These are phyloP conservation scores for Trichoderma erinaceum DNA, from an alignment of 495 filamentous ascomycete species.

Conservation along the genomic window DNA sequence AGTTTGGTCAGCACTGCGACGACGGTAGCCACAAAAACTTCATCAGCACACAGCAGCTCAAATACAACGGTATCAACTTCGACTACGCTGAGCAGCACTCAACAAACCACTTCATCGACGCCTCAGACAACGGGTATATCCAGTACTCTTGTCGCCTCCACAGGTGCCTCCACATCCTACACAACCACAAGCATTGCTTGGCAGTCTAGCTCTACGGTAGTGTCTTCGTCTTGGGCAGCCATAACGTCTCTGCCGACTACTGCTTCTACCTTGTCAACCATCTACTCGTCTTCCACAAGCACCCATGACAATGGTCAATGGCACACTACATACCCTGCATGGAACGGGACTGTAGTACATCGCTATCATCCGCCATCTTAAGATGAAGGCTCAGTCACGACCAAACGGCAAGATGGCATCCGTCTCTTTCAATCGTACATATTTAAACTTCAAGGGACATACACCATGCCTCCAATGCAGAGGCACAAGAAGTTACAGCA, in stretches of 20 bases:
- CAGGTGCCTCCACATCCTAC: background rate
- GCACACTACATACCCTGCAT: slow-evolving; percentile 34
- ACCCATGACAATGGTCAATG: slow-evolving; percentile 30
- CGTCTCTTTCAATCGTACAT: background rate
- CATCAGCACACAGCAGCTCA: background rate
- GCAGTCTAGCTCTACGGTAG: background rate
- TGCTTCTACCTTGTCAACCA: slow-evolving; percentile 18
- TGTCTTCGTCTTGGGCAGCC: slow-evolving; percentile 3
- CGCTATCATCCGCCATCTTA: slow-evolving; percentile 19
- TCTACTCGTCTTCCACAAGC: slow-evolving; percentile 19
- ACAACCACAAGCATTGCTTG: background rate
- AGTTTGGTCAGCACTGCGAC: no score
- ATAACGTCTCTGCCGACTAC: background rate
- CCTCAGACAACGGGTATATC: slow-evolving; percentile 20
- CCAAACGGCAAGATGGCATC: background rate
- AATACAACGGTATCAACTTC: background rate
- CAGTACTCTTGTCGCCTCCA: background rate
- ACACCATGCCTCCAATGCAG: background rate
- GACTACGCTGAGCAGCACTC: background rate
- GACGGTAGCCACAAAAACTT: background rate
- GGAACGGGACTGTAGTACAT: slow-evolving; percentile 27
- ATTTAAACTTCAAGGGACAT: slow-evolving; percentile 8
- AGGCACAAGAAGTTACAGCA: background rate
- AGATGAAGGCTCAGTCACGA: background rate
- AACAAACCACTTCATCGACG: slow-evolving; percentile 21